Base-by-base conservation (phyloP, 441 rosid genomes). In the Hypseocharis bilobata region DNA sequence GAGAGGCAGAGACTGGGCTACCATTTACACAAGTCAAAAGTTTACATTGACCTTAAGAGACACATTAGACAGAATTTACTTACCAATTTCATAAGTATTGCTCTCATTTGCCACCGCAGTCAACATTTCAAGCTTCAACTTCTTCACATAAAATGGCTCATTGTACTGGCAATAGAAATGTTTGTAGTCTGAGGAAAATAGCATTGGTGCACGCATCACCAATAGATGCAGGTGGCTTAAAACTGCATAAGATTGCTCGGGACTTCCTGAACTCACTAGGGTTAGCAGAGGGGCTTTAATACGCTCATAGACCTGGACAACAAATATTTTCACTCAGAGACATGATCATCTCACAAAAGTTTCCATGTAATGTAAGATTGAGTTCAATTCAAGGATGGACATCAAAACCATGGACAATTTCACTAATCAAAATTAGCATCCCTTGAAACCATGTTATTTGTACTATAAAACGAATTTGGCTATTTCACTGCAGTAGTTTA, bases 51-150 rank as follows among this genome's bases (percentile, higher is more conserved):
- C 38, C 66, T 52, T 56, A 22, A 71, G 40, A 75, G 60, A 20
- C 28, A 62, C 29, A 60, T 20, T 10, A 23, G 63, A 67, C 52
- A 23, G 27, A 59, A 63, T 42, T 68, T 60, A 16, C 89, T 73
- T 75, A 92, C 96, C 95, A 70, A 92, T 92, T 84, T 92, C 98
- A 56, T 92, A 92, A 55, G 98, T 90, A 69, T 88, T 90, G 81
- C 86, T 90, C 83, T 90, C 97, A 79, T 87, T 90, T 76, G 95
- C 98, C 62, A 90, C 92, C 8, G 92, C 98, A 67, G 98, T 90
- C 85, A 92, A 84, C 98, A 92, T 92, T 78, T 90, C 97, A 70
- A 92, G 97, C 89, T 92, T 92, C 85, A 90, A 71, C 63, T 91
- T 84, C 84, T 92, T 92, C 64, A 90, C 91, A 82, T 90, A 92